phyloP scores from a whole-genome alignment of 768 basidiomycete genomes.

The Boletus pseudo-olivaceus region DNA sequence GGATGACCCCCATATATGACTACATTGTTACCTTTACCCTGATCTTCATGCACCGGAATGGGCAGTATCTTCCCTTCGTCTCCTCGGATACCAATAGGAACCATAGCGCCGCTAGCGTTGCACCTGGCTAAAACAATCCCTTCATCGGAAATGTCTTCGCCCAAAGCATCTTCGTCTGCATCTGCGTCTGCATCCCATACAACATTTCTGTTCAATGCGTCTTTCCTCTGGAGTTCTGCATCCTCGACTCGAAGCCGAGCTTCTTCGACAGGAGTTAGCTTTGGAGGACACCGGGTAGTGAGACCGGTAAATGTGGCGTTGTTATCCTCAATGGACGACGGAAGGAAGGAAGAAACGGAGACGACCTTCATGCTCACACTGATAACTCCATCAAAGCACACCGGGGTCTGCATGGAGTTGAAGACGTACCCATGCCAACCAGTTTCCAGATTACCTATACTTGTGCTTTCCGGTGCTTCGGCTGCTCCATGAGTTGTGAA shows the following conservation, averaged over 20 bases:
- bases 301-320: constrained; percentile 54
- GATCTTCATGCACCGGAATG: constrained; percentile 27
- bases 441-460: constrained; percentile 62
- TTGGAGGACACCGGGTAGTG: constrained; percentile 31
- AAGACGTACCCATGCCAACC: constrained; percentile 64
- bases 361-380: constrained; percentile 71
- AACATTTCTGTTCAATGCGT: constrained; percentile 58
- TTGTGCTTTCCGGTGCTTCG: constrained; percentile 73
- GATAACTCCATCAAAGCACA: not conserved
- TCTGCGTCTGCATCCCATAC: constrained; percentile 65
- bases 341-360: constrained; percentile 72
- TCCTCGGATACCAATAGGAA: constrained; percentile 58
- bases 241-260: constrained; percentile 50
- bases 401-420: not conserved
- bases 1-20: constrained; percentile 47
- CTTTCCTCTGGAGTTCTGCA: constrained; percentile 55
- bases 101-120: constrained; percentile 15
- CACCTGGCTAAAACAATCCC: constrained; percentile 26
- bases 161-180: constrained; percentile 55
- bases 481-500: constrained; percentile 73
- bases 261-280: constrained; percentile 57
- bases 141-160: constrained; percentile 42
- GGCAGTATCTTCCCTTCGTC: constrained; percentile 54
- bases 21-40: constrained; percentile 1
- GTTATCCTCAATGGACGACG: constrained; percentile 57